Evolutionary conservation across 495 filamentous ascomycete species (phyloP).

Genomic region (Tuber microsphaerosporum): DNA sequence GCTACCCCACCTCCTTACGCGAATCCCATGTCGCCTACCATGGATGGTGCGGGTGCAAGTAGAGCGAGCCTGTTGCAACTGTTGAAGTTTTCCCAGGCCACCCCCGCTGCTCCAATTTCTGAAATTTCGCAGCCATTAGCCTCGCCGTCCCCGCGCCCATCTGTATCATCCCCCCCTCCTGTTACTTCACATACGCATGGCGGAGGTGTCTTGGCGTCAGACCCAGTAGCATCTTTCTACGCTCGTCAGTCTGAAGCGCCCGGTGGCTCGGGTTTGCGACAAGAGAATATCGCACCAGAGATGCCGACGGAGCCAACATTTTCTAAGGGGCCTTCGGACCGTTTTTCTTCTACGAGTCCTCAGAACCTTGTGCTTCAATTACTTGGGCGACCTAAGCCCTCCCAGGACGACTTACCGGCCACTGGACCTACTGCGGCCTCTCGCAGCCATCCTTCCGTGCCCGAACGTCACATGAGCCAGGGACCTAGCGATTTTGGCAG

Average conservation of each 20-base stretch:
- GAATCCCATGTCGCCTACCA: conserved; percentile 38
- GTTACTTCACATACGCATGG: conserved; percentile 43
- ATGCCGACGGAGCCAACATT: conserved; percentile 13
- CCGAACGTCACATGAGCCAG: conserved; percentile 2
- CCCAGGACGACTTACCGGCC: conserved; percentile 36
- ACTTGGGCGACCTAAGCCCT: conserved; percentile 54
- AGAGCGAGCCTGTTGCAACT: conserved; percentile 73
- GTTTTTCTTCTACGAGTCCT: conserved; percentile 47
- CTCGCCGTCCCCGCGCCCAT: conserved; percentile 44
- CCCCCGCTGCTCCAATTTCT: conserved; percentile 40
- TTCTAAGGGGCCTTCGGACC: conserved; percentile 20
- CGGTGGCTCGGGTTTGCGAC: conserved; percentile 22
- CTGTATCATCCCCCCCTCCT: conserved; percentile 44
- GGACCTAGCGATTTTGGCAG: background rate
- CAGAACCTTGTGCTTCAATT: conserved; percentile 62
- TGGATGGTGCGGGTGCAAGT: conserved; percentile 49
- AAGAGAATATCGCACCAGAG: conserved; percentile 29
- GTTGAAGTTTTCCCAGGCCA: conserved; percentile 69
- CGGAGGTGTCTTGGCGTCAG: conserved; percentile 55
- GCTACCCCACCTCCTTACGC: conserved; percentile 32
- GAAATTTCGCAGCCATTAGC: conserved; percentile 41
- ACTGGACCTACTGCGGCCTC: conserved; percentile 13
- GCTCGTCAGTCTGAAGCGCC: conserved; percentile 33
- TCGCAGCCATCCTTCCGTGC: background rate
- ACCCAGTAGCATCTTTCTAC: conserved; percentile 57